Evolutionary conservation across 345 rosid genomes (phyloP), one percentile per base, ranked within the genome.

Genomic region (Euphorbia lathyris): DNA sequence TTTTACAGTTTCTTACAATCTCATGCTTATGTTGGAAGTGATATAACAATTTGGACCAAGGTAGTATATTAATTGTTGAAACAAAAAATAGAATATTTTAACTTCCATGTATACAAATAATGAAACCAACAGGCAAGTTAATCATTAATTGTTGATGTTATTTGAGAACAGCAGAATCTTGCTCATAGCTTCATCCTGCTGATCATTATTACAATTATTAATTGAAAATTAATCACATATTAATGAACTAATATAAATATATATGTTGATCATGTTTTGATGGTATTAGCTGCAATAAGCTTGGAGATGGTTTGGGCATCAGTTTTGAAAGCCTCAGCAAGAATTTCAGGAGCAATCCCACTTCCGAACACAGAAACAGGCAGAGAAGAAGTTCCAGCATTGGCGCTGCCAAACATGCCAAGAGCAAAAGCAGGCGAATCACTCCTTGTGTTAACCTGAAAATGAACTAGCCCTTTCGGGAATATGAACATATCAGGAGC

Each of bases 401-500:
- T 71, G 1, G 78, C 68, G 43, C 78, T 70, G 26, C 76, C 72
- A 9, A 73, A 74, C 34, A 70, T 53, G 32, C 73, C 66, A 3
- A 74, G 51, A 23, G 76, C 76, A 45, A 19, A 45, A 0, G 76
- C 80, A 43, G 65, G 52, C 23, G 65, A 48, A 25, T 79, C 65
- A 3, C 51, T 60, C 40, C 17, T 19, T 13, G 65, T 42, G 53
- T 80, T 77, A 14, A 40, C 38, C 53, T 77, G 72, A 70, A 53
- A 80, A 64, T 80, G 83, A 36, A 70, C 75, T 7, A 77, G 69
- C 7, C 83, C 83, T 71, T 63, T 74, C 0, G 81, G 83, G 66
- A 80, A 74, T 36, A 77, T 58, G 27, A 80, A 74, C 32, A 70
- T 62, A 30, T 80, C 80, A 25, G 62, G 53, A 25, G 59, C 45